A percentile compares a stretch with the other conserved stretches of the same genome.
Conservation (phyloP, 768 basidiomycete species). For the Phaffia australis region DNA sequence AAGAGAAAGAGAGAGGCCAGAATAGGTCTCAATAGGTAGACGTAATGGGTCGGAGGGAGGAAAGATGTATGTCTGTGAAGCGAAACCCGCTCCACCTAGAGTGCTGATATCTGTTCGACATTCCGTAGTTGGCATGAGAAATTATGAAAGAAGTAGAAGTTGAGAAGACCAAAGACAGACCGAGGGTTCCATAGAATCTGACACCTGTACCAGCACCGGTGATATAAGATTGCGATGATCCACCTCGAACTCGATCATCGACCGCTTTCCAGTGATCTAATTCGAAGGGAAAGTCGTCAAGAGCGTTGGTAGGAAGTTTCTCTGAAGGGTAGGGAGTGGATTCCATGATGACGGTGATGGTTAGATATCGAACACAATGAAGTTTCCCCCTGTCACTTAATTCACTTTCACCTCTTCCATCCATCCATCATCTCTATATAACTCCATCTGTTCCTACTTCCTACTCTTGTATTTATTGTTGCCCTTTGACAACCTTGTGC, state of each 20-base stretch:
- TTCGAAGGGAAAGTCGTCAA: slow-evolving; percentile 29
- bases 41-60: slow-evolving; percentile 29
- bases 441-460: too few relatives aligned
- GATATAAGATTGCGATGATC: slow-evolving; percentile 35
- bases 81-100: slow-evolving; percentile 41
- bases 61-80: slow-evolving; percentile 39
- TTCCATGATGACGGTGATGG: too few relatives aligned
- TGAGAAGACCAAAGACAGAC: slow-evolving; percentile 26
- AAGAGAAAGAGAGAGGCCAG: slow-evolving; percentile 10
- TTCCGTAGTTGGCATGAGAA: not conserved
- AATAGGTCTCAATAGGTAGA: slow-evolving; percentile 28
- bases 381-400: too few relatives aligned
- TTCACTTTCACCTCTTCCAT: too few relatives aligned
- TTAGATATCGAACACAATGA: too few relatives aligned
- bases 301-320: too few relatives aligned
- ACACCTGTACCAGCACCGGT: slow-evolving; percentile 28
- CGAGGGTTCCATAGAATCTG: slow-evolving; percentile 36
- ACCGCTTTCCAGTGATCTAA: slow-evolving; percentile 36
- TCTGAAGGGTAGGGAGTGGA: too few relatives aligned
- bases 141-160: slow-evolving; percentile 1
- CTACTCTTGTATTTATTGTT: too few relatives aligned
- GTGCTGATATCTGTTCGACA: slow-evolving; percentile 36
- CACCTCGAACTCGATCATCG: slow-evolving; percentile 40
- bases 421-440: too few relatives aligned
- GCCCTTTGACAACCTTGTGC: too few relatives aligned